phyloP scores from a whole-genome alignment of 164 flowering plant genomes.

The Saururus chinensis region DNA sequence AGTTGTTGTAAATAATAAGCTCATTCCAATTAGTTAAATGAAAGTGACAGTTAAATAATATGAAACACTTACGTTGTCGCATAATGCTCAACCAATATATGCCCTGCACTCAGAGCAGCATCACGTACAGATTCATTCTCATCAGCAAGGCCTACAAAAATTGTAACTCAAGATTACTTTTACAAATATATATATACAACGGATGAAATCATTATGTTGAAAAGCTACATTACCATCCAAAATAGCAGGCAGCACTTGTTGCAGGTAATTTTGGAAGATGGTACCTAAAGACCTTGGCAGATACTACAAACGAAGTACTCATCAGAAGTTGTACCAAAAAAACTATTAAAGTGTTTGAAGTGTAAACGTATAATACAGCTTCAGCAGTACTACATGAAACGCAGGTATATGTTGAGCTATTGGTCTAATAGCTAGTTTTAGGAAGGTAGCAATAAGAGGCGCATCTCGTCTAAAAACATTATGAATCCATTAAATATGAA shows the following conservation, averaged over 20 bases:
- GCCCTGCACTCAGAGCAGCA: constrained; percentile 98
- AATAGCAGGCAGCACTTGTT: constrained; percentile 89
- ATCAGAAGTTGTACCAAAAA: not conserved
- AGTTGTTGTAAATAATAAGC: not conserved
- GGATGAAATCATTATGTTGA: not conserved
- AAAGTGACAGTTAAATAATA: not conserved
- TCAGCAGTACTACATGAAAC: not conserved
- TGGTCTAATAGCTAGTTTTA: too few relatives aligned
- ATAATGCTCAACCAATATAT: constrained; percentile 95
- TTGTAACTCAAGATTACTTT: not conserved
- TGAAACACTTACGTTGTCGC: constrained; percentile 70
- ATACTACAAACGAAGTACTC: constrained; percentile 36
- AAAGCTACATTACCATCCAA: constrained; percentile 56
- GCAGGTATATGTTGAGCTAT: not conserved
- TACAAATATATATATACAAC: not conserved
- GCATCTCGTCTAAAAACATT: too few relatives aligned
- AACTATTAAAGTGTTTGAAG: not conserved
- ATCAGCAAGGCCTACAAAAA: constrained; percentile 82
- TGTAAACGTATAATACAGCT: too few relatives aligned
- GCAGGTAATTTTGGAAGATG: constrained; percentile 89
- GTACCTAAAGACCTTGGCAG: constrained; percentile 89
- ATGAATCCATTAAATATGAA: too few relatives aligned
- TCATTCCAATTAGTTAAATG: too few relatives aligned
- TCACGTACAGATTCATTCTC: constrained; percentile 99
- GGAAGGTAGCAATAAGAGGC: too few relatives aligned